Evolutionary conservation across 768 basidiomycete species (phyloP), one percentile per base, ranked within the genome.

Genomic region (Sarcodon sp.): DNA sequence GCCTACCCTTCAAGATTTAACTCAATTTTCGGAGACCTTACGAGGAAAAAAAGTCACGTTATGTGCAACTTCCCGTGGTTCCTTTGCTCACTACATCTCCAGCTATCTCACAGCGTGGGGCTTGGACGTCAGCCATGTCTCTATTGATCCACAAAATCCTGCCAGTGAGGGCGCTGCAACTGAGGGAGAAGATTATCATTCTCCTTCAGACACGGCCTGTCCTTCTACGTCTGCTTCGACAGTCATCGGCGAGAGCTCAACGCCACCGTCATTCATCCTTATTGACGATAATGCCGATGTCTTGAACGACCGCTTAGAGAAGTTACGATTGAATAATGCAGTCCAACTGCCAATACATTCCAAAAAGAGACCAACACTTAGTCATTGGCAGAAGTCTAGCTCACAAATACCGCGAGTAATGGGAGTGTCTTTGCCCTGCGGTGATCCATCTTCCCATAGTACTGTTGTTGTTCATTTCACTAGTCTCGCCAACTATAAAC

Each of bases 101-200:
- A 86, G 85, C 55, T 96, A 94, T 64, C 72, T 99, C 50, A 87
- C 87, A 16, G 77, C 86, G 5, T 98, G 94, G 94, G 92, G 93
- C 10, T 76, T 97, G 81, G 89, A 94, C 57, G 82, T 97, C 38
- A 81, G 77, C 46, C 90, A 92, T 65, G 71, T 81, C 39, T 79
- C 82, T 7, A 69, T 75, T 1, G 79, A 81, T 46, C 33, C 43
- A 12, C 47, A 46, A 33, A 54, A 55, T 41, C 31, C 43, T 18
- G 34, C 49, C 39, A 41, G 51, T 31, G 45, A 45, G 34, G 47
- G 39, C 21, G 33, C 46, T 18, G 34, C 49, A 36, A 41, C 49
- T 31, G 45, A 45, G 32, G 47, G 39, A 18, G 35, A 49, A 33
- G 43, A 41, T 33, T 54, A 53, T 43, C 48, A 49, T 13, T 54